These are phyloP conservation scores for Clitopilus passeckerianus DNA, from an alignment of 768 basidiomycete genomes.

Conservation along the genomic window DNA sequence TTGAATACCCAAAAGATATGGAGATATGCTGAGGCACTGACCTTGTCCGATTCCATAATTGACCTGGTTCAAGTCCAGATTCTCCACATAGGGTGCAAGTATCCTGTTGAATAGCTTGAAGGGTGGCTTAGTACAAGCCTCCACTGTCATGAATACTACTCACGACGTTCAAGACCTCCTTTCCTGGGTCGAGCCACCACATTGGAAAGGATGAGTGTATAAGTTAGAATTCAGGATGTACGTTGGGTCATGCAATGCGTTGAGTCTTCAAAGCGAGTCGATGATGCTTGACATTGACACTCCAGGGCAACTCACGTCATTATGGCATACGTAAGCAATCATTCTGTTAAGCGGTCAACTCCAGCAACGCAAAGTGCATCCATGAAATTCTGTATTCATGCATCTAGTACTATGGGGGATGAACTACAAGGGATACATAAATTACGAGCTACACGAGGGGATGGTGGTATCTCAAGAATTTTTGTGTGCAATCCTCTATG, in stretches of 20 bases:
- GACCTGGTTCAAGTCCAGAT: constrained; percentile 91
- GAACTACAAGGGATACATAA: background rate
- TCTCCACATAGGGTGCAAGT: constrained; percentile 93
- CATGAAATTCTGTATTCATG: background rate
- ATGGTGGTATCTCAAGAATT: background rate
- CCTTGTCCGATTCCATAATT: constrained; percentile 92
- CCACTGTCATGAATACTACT: constrained; percentile 17
- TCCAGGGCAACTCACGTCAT: background rate
- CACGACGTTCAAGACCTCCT: constrained; percentile 79
- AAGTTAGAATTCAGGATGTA: background rate
- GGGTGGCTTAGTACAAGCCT: background rate
- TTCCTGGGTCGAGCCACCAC: constrained; percentile 89
- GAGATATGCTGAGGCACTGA: constrained; percentile 14
- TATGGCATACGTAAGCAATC: background rate
- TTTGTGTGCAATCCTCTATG: background rate
- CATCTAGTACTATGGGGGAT: background rate
- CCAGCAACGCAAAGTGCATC: background rate
- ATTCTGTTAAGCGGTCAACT: no score
- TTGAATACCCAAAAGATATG: no score
- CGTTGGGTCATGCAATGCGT: background rate
- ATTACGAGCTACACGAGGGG: background rate
- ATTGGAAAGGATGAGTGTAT: constrained; percentile 27
- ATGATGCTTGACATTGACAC: background rate
- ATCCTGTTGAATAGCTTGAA: constrained; percentile 78
- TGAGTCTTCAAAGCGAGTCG: no score